Percentiles rank a stretch among this genome's conserved stretches.
phyloP scores from a whole-genome alignment of 805 yeast genomes.

The Debaryomyces prosopidis region DNA sequence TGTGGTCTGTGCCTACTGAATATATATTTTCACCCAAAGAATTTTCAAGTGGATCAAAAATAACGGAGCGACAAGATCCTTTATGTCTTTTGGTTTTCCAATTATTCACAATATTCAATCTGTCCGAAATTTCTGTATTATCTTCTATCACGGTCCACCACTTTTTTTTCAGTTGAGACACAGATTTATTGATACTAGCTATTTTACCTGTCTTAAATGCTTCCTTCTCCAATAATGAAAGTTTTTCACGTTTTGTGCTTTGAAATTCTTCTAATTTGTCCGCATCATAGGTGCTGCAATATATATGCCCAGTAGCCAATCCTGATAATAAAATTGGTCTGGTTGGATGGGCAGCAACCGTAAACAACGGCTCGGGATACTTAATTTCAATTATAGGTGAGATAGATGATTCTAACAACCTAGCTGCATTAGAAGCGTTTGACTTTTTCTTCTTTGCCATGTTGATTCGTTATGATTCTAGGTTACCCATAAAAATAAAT shows the following conservation, averaged over 20 bases:
- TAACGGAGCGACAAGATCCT: conserved; percentile 76
- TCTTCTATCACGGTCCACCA: conserved; percentile 47
- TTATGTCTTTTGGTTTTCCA: conserved; percentile 94
- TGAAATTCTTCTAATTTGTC: conserved; percentile 40
- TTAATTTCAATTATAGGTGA: conserved; percentile 48
- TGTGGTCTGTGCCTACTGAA: conserved; percentile 78
- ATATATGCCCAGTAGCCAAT: conserved; percentile 78
- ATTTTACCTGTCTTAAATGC: conserved; percentile 24
- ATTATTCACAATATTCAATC: conserved; percentile 29
- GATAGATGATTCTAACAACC: conserved; percentile 31
- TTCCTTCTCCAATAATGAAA: conserved; percentile 20
- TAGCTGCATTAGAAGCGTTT: conserved; percentile 25
- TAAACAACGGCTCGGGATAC: conserved; percentile 67
- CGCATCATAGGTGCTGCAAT: conserved; percentile 58
- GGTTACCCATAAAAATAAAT: neutral
- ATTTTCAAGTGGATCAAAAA: conserved; percentile 54
- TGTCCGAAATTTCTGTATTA: conserved; percentile 21
- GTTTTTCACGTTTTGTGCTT: conserved; percentile 20
- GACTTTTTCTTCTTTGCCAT: conserved; percentile 29
- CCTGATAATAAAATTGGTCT: conserved; percentile 67
- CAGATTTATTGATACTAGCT: conserved; percentile 22
- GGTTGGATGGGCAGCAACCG: conserved; percentile 77
- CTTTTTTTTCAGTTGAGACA: conserved; percentile 34
- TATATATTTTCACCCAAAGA: conserved; percentile 53
- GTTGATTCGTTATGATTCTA: neutral